These are phyloP conservation scores for Syncephalastrum sp. DNA, from an alignment of 371 early-diverging fungal genomes.

Conservation along the genomic window DNA sequence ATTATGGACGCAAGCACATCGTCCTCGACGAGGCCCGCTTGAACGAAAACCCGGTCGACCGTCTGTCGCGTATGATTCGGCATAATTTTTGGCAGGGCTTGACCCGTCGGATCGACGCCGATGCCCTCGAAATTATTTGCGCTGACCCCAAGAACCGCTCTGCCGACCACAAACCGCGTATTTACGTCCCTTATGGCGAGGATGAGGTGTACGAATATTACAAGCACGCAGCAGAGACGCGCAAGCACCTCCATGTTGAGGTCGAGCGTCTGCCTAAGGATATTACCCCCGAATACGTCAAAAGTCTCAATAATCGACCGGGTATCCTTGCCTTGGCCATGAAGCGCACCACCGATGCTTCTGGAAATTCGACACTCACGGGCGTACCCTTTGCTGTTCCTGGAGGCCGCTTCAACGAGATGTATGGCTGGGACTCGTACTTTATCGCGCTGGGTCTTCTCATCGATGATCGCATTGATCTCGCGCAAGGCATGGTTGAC, in stretches of 20 bases:
- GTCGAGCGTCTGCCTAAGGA: slow-evolving; percentile 83
- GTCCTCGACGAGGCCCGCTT: slow-evolving; percentile 85
- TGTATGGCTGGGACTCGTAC: slow-evolving; percentile 98
- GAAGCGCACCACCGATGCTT: slow-evolving; percentile 45
- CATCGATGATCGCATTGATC: slow-evolving; percentile 77
- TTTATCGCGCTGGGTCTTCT: slow-evolving; percentile 91
- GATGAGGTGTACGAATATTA: slow-evolving; percentile 79
- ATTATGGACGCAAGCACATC: slow-evolving; percentile 82
- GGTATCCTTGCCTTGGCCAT: slow-evolving; percentile 91
- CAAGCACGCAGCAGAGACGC: slow-evolving; percentile 56
- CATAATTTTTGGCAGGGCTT: slow-evolving; percentile 94
- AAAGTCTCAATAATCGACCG: slow-evolving; percentile 83
- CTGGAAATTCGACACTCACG: slow-evolving; percentile 51
- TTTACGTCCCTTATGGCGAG: slow-evolving; percentile 90
- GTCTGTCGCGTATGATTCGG: slow-evolving; percentile 88
- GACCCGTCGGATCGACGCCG: slow-evolving; percentile 90
- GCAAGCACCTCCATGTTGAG: slow-evolving; percentile 75
- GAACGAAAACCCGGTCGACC: slow-evolving; percentile 92
- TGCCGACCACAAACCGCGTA: slow-evolving; percentile 75
- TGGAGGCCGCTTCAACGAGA: slow-evolving; percentile 98
- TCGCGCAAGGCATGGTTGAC: slow-evolving; percentile 94
- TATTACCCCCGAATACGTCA: slow-evolving; percentile 90
- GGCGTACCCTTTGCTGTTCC: slow-evolving; percentile 96
- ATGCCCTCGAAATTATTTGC: slow-evolving; percentile 87
- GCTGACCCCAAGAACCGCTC: slow-evolving; percentile 92